Evolutionary conservation across 2,329 filamentous ascomycete species (phyloP).

Genomic region (Metarhizium guizhouense): DNA sequence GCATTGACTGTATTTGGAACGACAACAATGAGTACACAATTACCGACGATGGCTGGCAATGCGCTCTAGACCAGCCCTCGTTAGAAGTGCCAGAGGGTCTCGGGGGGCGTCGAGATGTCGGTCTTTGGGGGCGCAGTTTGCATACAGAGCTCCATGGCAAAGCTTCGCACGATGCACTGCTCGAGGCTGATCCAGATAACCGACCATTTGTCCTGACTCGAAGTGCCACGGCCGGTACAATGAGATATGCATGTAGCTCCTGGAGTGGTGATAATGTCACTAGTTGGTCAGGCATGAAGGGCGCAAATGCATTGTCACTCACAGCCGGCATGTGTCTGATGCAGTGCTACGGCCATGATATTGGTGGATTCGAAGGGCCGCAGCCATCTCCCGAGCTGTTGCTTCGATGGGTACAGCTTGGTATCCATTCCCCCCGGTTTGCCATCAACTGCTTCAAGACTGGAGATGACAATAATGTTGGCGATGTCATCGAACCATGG

Average conservation of each 20-base stretch:
- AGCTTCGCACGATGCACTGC: conserved; percentile 58
- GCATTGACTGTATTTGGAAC: conserved; percentile 70
- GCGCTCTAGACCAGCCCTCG: conserved; percentile 39
- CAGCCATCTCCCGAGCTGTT: conserved; percentile 63
- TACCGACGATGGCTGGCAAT: conserved; percentile 55
- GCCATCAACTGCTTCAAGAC: conserved; percentile 77
- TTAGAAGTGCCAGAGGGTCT: conserved; percentile 19
- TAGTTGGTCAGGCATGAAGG: conserved; percentile 65
- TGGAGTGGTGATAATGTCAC: conserved; percentile 72
- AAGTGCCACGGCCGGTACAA: conserved; percentile 61
- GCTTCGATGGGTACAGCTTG: conserved; percentile 65
- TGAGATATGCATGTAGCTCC: conserved; percentile 60
- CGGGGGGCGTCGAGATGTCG: conserved; percentile 41
- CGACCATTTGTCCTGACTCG: conserved; percentile 62
- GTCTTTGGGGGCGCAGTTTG: conserved; percentile 60
- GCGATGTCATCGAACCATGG: conserved; percentile 70
- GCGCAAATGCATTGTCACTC: conserved; percentile 59
- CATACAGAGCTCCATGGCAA: conserved; percentile 66
- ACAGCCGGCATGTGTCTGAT: conserved; percentile 60
- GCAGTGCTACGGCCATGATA: conserved; percentile 65
- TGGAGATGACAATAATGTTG: conserved; percentile 53
- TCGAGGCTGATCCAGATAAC: conserved; percentile 46
- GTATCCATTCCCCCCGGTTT: conserved; percentile 60
- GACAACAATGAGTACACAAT: conserved; percentile 71
- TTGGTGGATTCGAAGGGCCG: conserved; percentile 66